Conservation (phyloP, 331 rosid species). For the Malus hybrid region DNA sequence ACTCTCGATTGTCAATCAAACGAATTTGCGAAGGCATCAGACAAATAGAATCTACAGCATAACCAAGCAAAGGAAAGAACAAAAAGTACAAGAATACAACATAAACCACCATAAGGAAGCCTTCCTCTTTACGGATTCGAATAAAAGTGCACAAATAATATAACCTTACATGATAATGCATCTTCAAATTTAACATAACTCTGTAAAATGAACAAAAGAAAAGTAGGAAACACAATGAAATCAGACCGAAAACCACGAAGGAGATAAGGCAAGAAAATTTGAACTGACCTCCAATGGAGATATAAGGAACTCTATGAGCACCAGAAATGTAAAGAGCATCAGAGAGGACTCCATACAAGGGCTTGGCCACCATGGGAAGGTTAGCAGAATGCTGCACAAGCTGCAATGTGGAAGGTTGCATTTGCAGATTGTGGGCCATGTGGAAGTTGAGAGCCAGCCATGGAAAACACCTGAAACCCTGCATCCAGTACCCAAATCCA, state of each 20-base stretch:
- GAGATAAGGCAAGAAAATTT: slow-evolving; percentile 4
- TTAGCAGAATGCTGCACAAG: slow-evolving; percentile 68
- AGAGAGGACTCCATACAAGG: slow-evolving; percentile 71
- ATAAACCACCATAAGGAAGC: too few relatives aligned
- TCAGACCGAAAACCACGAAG: neutral
- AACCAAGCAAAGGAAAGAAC: slow-evolving; percentile 4
- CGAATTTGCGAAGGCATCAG: neutral
- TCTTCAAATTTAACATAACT: neutral
- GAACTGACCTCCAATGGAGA: slow-evolving; percentile 65
- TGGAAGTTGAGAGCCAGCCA: slow-evolving; percentile 84
- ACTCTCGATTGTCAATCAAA: neutral
- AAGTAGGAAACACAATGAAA: neutral
- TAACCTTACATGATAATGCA: neutral
- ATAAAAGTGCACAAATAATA: neutral
- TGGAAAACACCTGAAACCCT: slow-evolving; percentile 90
- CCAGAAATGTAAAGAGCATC: slow-evolving; percentile 65
- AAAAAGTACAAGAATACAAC: neutral
- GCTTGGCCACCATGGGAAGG: slow-evolving; percentile 90
- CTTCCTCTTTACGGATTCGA: too few relatives aligned
- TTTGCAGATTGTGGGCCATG: slow-evolving; percentile 60
- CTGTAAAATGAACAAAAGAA: neutral
- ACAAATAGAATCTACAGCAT: neutral
- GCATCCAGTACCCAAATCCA: slow-evolving; percentile 86
- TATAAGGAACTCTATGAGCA: slow-evolving; percentile 76
- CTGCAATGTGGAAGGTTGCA: slow-evolving; percentile 64